Percentiles rank a stretch among this genome's conserved stretches.
phyloP scores from a whole-genome alignment of 1,284 basidiomycete species.

The Leccinum huronense region DNA sequence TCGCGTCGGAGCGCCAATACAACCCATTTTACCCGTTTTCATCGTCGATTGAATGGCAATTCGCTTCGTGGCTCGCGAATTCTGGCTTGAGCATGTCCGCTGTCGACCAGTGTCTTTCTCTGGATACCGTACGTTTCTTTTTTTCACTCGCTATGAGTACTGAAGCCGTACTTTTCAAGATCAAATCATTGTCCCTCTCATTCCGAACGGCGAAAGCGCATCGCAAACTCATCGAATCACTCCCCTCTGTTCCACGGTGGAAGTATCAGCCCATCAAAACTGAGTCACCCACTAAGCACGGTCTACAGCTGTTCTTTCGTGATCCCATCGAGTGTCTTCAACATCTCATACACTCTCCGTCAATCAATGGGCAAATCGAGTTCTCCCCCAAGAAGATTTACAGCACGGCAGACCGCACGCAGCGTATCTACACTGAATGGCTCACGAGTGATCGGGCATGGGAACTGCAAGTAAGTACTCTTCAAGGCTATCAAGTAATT shows the following conservation, averaged over 20 bases:
- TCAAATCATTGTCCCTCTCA: not conserved
- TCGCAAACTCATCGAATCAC: not conserved
- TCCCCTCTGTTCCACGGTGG: not conserved
- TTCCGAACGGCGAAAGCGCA: not conserved
- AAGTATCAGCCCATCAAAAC: not conserved
- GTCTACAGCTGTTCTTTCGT: not conserved
- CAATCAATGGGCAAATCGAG: not conserved
- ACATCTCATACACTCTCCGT: constrained; percentile 1
- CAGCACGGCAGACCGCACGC: not conserved
- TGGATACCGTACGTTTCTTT: not conserved
- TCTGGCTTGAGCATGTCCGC: constrained; percentile 1
- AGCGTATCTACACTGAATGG: not conserved
- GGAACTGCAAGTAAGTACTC: constrained; percentile 1
- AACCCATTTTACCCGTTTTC: constrained; percentile 1
- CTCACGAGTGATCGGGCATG: constrained; percentile 3
- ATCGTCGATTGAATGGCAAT: not conserved
- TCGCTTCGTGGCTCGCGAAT: not conserved
- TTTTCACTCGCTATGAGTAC: not conserved
- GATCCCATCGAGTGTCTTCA: constrained; percentile 1
- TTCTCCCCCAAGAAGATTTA: constrained; percentile 1
- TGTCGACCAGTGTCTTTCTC: not conserved
- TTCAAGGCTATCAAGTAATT: not conserved
- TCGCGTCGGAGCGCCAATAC: not conserved
- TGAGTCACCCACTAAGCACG: not conserved
- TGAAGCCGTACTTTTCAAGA: not conserved